phyloP scores from a whole-genome alignment of 2,329 filamentous ascomycete species.

The Colletotrichum camelliae region DNA sequence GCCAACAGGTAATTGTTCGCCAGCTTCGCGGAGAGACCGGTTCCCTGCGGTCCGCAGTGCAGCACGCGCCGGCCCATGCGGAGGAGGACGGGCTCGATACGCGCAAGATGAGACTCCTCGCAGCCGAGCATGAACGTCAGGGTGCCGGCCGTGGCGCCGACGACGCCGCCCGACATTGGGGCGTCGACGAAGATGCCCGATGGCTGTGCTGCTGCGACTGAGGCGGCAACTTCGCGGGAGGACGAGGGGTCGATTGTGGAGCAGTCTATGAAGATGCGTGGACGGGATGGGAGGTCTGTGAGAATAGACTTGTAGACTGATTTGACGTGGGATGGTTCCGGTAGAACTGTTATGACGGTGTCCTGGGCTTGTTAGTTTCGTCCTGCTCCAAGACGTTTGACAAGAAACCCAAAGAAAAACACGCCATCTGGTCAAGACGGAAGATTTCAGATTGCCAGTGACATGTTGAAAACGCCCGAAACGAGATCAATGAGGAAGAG shows the following conservation, averaged over 20 bases:
- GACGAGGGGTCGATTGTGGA: slow-evolving; percentile 94
- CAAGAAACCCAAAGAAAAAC: slow-evolving; percentile 55
- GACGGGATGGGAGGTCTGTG: slow-evolving; percentile 55
- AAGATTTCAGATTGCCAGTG: slow-evolving; percentile 24
- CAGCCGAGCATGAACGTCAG: slow-evolving; percentile 96
- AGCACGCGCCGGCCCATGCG: slow-evolving; percentile 88
- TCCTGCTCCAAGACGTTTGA: slow-evolving; percentile 15
- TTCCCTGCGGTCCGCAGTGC: slow-evolving; percentile 84
- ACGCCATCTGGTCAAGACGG: slow-evolving; percentile 61
- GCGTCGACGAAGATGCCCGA: slow-evolving; percentile 82
- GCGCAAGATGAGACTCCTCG: slow-evolving; percentile 62
- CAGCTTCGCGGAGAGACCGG: slow-evolving; percentile 88
- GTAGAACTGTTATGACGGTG: slow-evolving; percentile 86
- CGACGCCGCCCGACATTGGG: slow-evolving; percentile 95
- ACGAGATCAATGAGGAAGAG: not conserved
- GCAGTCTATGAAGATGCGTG: slow-evolving; percentile 90
- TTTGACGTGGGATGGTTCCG: slow-evolving; percentile 87
- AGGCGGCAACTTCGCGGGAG: slow-evolving; percentile 77
- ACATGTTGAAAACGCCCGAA: slow-evolving; percentile 21
- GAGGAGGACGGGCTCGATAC: slow-evolving; percentile 72
- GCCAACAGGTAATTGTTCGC: slow-evolving; percentile 98
- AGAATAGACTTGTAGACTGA: slow-evolving; percentile 82
- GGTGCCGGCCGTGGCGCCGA: slow-evolving; percentile 85
- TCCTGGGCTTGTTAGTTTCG: slow-evolving; percentile 59
- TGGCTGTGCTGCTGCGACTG: slow-evolving; percentile 62